Evolutionary conservation across 352 stramenopile genomes (phyloP).

Genomic region (Achlya hypogyna): DNA sequence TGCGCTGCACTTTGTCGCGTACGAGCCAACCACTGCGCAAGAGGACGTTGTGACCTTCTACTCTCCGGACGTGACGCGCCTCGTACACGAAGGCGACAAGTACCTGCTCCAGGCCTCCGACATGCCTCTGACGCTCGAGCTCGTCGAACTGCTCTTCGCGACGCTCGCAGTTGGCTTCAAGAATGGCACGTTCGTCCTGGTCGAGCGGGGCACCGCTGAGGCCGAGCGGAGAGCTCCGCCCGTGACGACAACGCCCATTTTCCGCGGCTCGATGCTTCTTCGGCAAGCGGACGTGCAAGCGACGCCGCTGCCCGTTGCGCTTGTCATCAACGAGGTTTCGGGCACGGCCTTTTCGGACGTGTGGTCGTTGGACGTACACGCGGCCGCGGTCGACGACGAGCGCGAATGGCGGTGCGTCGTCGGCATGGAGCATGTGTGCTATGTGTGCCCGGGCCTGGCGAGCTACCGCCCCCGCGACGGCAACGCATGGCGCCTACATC

Average conservation of each 20-base stretch:
- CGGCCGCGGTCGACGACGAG: constrained; percentile 25
- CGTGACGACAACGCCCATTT: constrained; percentile 27
- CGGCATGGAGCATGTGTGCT: background rate
- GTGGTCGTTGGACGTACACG: constrained; percentile 59
- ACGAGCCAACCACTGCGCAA: constrained; percentile 38
- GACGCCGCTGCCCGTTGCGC: constrained; percentile 24
- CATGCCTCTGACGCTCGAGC: constrained; percentile 25
- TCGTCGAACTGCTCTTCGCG: constrained; percentile 39
- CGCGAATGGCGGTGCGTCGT: background rate
- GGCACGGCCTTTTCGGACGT: constrained; percentile 35
- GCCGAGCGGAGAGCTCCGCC: background rate
- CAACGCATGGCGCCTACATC: background rate
- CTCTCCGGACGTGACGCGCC: constrained; percentile 31
- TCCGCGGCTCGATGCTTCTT: constrained; percentile 29
- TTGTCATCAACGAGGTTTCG: constrained; percentile 49
- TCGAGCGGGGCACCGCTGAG: constrained; percentile 23
- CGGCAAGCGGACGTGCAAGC: background rate
- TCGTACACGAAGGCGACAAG: constrained; percentile 33
- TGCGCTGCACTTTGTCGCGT: constrained; percentile 29
- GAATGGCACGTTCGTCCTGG: constrained; percentile 52
- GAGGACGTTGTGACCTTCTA: constrained; percentile 45
- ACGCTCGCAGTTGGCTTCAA: constrained; percentile 55
- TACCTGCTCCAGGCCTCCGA: constrained; percentile 22
- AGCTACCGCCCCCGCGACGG: background rate
- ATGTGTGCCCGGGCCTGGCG: background rate